Evolutionary conservation across 495 filamentous ascomycete genomes (phyloP).

Genomic region (Evansstolkia leycettana): DNA sequence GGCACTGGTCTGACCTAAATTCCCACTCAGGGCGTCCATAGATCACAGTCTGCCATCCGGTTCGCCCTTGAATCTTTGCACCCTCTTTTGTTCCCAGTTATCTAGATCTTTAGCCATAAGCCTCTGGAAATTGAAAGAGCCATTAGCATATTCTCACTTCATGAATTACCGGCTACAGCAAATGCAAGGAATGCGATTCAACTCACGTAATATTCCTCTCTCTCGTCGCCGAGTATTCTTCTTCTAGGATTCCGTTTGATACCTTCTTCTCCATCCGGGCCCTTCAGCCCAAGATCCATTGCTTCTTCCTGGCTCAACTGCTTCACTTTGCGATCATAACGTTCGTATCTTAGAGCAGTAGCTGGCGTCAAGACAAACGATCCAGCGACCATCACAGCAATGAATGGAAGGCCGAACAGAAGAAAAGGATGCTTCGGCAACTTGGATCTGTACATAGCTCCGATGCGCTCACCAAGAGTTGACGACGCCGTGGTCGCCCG

Average conservation of each 20-base stretch:
- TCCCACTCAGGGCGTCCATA: no score
- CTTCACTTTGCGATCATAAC: constrained; percentile 75
- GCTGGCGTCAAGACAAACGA: constrained; percentile 92
- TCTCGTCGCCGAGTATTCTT: constrained; percentile 41
- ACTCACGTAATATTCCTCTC: constrained; percentile 93
- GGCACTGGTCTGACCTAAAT: no score
- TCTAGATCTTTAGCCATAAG: constrained; percentile 86
- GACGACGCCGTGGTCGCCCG: constrained; percentile 31
- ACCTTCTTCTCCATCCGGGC: constrained; percentile 30
- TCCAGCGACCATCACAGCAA: constrained; percentile 81
- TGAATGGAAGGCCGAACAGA: constrained; percentile 92
- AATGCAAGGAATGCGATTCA: not conserved
- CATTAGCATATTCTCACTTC: not conserved
- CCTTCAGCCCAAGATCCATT: constrained; percentile 56
- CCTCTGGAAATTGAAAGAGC: constrained; percentile 38
- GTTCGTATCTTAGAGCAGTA: constrained; percentile 85
- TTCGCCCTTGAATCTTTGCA: constrained; percentile 79
- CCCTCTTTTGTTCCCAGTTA: constrained; percentile 91
- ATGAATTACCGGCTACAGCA: not conserved
- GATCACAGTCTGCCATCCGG: constrained; percentile 68
- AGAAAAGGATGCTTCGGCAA: constrained; percentile 73
- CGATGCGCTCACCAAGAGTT: constrained; percentile 49
- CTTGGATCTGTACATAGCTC: constrained; percentile 57
- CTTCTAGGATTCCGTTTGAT: constrained; percentile 35
- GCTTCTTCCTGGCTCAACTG: constrained; percentile 70